Evolutionary conservation across 2,329 filamentous ascomycete species (phyloP).

Genomic region (Penicillium paneum): DNA sequence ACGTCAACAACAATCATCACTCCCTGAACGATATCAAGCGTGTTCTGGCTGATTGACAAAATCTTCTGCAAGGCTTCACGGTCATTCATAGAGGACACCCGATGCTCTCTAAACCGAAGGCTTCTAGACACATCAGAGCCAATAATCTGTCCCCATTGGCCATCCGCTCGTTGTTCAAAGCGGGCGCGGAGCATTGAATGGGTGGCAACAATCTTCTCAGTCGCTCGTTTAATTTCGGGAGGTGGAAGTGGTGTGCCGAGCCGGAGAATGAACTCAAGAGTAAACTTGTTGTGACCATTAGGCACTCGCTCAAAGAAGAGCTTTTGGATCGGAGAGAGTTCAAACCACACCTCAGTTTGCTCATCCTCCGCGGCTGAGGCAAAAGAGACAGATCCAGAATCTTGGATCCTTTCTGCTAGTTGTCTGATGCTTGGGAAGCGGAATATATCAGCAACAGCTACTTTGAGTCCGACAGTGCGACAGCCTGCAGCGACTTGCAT

Average conservation of each 20-base stretch:
- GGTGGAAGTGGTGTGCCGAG: too few species aligned
- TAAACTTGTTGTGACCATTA: conserved; percentile 16
- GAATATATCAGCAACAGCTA: background rate
- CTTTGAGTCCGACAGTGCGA: too few species aligned
- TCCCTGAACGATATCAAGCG: background rate
- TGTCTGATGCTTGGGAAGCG: background rate
- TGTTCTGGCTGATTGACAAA: background rate
- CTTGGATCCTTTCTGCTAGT: too few species aligned
- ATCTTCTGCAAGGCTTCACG: background rate
- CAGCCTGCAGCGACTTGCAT: conserved; percentile 17
- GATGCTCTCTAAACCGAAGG: background rate
- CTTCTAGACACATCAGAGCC: background rate
- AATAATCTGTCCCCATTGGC: background rate
- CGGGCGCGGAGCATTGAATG: conserved; percentile 15
- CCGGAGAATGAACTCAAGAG: background rate
- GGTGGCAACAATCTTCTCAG: too few species aligned
- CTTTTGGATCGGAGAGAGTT: conserved; percentile 13
- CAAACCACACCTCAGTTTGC: background rate
- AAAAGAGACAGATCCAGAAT: too few species aligned
- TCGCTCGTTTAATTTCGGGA: too few species aligned
- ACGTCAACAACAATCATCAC: background rate
- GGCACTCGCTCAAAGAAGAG: conserved; percentile 11
- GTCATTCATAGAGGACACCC: background rate
- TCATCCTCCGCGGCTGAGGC: too few species aligned
- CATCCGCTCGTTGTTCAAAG: background rate